Conservation (phyloP, 768 basidiomycete genomes). For the Phaffia tasmanica region DNA sequence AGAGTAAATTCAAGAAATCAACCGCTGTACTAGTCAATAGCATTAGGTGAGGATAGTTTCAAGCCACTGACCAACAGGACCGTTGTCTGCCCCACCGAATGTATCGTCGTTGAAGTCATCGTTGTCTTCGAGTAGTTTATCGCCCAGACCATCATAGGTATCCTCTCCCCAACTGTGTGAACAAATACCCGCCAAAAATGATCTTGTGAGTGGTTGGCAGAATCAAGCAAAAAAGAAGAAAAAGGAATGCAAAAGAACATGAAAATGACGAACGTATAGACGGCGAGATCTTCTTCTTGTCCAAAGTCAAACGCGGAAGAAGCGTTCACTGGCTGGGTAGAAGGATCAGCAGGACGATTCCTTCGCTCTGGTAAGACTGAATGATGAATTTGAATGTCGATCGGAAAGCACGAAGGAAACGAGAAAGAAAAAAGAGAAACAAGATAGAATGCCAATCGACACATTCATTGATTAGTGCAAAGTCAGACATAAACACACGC, state of each 20-base stretch:
- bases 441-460: not conserved
- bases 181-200: not conserved
- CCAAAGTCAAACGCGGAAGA: slow-evolving; percentile 16
- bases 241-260: not conserved
- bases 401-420: not conserved
- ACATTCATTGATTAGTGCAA: not conserved
- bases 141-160: slow-evolving; percentile 77
- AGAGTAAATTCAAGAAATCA: not conserved
- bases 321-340: slow-evolving; percentile 1
- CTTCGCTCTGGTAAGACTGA: slow-evolving; percentile 26
- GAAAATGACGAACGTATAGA: slow-evolving; percentile 34
- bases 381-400: too few relatives aligned
- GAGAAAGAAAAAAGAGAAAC: not conserved
- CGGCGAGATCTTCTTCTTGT: slow-evolving; percentile 64
- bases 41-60: not conserved
- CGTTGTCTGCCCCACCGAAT: slow-evolving; percentile 51
- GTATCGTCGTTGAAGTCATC: slow-evolving; percentile 97
- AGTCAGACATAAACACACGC: not conserved
- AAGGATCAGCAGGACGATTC: slow-evolving; percentile 3
- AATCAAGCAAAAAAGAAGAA: not conserved
- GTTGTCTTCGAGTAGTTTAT: slow-evolving; percentile 72
- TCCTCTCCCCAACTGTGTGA: slow-evolving; percentile 81
- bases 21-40: not conserved
- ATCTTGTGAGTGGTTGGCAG: not conserved
- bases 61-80: slow-evolving; percentile 54